phyloP scores from a whole-genome alignment of 1,284 basidiomycete genomes.

The Schizophyllum amplum region DNA sequence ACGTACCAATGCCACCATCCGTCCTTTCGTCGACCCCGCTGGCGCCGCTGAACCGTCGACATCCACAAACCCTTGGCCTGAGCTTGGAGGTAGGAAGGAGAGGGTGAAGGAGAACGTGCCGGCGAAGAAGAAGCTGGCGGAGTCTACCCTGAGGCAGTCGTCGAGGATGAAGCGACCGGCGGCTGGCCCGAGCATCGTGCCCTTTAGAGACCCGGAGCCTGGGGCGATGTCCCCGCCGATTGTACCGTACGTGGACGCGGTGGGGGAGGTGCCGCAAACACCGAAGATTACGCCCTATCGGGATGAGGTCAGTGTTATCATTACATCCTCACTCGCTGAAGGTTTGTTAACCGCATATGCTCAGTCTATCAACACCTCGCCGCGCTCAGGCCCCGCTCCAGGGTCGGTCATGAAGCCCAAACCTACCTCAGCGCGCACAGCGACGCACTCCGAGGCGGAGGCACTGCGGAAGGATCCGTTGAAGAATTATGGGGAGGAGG shows the following conservation, averaged over 20 bases:
- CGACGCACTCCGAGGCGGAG: conserved; percentile 58
- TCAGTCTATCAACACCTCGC: conserved; percentile 8
- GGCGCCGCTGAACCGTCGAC: neutral
- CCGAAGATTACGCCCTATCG: conserved; percentile 60
- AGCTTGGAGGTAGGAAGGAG: conserved; percentile 64
- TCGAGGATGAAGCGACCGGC: conserved; percentile 44
- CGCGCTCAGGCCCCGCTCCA: conserved; percentile 18
- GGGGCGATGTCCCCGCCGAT: conserved; percentile 28
- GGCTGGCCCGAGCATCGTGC: conserved; percentile 35
- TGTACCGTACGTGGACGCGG: conserved; percentile 32
- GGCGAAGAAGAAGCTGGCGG: conserved; percentile 56
- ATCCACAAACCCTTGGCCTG: conserved; percentile 46
- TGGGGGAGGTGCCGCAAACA: conserved; percentile 29
- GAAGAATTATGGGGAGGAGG: conserved; percentile 53
- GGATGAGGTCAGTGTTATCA: too few species aligned
- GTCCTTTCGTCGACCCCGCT: neutral
- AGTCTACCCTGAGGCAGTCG: conserved; percentile 54
- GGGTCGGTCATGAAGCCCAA: conserved; percentile 58
- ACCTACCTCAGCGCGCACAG: conserved; percentile 29
- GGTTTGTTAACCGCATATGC: too few species aligned
- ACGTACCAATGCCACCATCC: conserved; percentile 12
- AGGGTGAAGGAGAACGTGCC: conserved; percentile 69
- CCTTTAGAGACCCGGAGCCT: conserved; percentile 43
- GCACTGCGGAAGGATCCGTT: conserved; percentile 68
- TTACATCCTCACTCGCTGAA: too few species aligned